Base-by-base conservation (phyloP, 2,329 filamentous ascomycete species). In the Aspergillus novoparasiticus region DNA sequence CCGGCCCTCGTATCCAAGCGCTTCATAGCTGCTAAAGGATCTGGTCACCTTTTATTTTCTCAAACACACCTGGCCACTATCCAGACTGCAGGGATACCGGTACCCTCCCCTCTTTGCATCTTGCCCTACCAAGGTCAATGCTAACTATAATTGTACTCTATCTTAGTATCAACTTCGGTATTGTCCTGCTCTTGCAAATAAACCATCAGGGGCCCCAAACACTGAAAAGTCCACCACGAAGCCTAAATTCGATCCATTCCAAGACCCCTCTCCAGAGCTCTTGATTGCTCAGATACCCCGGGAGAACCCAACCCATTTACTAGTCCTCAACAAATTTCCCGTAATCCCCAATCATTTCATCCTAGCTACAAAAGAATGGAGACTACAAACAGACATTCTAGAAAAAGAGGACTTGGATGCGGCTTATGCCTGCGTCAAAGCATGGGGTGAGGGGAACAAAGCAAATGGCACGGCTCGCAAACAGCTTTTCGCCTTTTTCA, bases 341-440 rank as follows among this genome's bases (percentile, higher is more conserved):
- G 78, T 83, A 6, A 83, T 83, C 16, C 74, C 75, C 8, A 78
- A 82, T 59, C 81, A 83, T 66, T 83, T 83, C 68, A 83, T 83
- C 55, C 75, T 83, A 53, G 78, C 81, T n/a, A 83, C 81, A 4
- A 80, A 73, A 48, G 68, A 66, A 10, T 82, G 76, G 72, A 78
- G 78, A 51, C 66, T 75, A 6, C 81, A 83, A 69, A 80, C 79
- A 1, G 75, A 80, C 65, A 62, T 83, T 0, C 68, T 83, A 8
- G 80, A 81, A 32, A 72, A 71, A 61, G 73, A 75, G 1, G 81
- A 83, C 66, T 69, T 83, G 46, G 73, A 73, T 30, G 73, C 76
- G 41, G 74, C 80, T 21, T 78, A 79, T 66, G 73, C 76, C 16
- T 82, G 80, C 64, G 67, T 83, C 16, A 72, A 73, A 59, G 73